Percentiles rank a stretch among this genome's conserved stretches.
phyloP scores from a whole-genome alignment of 2,329 filamentous ascomycete genomes.

The Fusarium sp. region DNA sequence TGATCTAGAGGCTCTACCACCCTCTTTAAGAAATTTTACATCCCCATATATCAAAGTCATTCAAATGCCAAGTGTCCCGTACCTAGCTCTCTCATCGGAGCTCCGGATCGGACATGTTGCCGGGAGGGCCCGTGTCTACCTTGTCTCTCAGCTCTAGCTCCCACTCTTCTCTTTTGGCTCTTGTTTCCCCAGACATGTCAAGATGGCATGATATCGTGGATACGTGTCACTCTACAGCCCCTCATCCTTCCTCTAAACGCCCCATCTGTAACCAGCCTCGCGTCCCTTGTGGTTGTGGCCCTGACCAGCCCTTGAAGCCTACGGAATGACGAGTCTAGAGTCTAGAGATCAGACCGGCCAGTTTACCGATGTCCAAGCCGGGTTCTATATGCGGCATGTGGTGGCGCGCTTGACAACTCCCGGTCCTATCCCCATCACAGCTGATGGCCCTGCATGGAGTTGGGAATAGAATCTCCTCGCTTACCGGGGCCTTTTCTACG shows the following conservation, averaged over 20 bases:
- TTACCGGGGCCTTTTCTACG: background rate
- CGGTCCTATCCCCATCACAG: constrained; percentile 28
- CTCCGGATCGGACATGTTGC: constrained; percentile 7
- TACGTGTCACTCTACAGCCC: constrained; percentile 39
- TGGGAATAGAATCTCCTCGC: constrained; percentile 1
- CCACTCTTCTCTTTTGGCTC: constrained; percentile 11
- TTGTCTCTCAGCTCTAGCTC: constrained; percentile 14
- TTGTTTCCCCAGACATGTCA: constrained; percentile 37
- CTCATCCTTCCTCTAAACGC: constrained; percentile 12
- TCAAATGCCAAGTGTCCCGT: constrained; percentile 8
- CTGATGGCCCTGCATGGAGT: background rate
- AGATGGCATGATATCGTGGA: constrained; percentile 46
- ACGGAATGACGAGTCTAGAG: background rate
- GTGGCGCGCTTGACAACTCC: constrained; percentile 10
- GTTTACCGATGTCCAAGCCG: background rate
- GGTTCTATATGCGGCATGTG: background rate
- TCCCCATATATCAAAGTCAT: background rate
- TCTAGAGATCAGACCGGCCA: background rate
- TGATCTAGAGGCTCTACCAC: constrained; percentile 24
- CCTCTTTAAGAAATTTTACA: constrained; percentile 29
- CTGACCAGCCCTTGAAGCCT: constrained; percentile 5
- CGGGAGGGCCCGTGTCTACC: constrained; percentile 11
- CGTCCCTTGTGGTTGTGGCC: constrained; percentile 12
- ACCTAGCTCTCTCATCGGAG: constrained; percentile 8
- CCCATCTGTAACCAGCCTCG: constrained; percentile 22